Base-by-base conservation (phyloP, 2,329 filamentous ascomycete species). In the Scytalidium lignicola region DNA sequence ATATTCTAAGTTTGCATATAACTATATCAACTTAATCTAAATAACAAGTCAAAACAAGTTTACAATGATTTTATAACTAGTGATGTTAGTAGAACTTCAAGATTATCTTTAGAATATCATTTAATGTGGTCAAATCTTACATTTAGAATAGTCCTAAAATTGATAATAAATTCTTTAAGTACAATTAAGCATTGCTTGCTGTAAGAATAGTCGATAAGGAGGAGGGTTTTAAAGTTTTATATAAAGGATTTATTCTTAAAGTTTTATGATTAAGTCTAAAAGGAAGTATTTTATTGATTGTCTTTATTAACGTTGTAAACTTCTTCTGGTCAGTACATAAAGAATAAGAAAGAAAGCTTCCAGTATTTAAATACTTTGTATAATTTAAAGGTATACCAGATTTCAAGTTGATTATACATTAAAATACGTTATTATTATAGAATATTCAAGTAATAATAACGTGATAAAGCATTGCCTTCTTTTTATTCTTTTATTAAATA, bases 241-340 rank as follows among this genome's bases (percentile, higher is more conserved):
- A 96, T 80, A 96, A 96, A 81, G 91, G 91, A 13, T 96, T 96
- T 79, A 63, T 92, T 53, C 92, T 92, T 59, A 96, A 96, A 81
- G 91, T 95, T 39, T 74, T 93, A 58, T 74, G 86, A 70, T 66
- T 85, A 57, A 81, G 84, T 53, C 85, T 85, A 20, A 84, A 68
- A 43, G 64, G 65, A 58, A 54, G 56, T 52, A 85, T 92, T 59
- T 74, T 91, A 49, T 76, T 91, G 42, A 87, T 90, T 50, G 86
- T 90, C 48, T 90, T 86, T 73, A 89, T 86, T 17, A 82, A 83
- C 46, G 82, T 90, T 52, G 89, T 88, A 82, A 90, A 95, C 67
- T 93, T 92, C 68, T 95, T 95, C 83, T 81, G 88, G 61, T 80
- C 79, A 60, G 79, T 71, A 61, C 29, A 41, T 41, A 45, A 44